Percentiles rank a stretch among this genome's conserved stretches.
Conservation (phyloP, 2,329 filamentous ascomycete species). For the Scorias spongiosa region DNA sequence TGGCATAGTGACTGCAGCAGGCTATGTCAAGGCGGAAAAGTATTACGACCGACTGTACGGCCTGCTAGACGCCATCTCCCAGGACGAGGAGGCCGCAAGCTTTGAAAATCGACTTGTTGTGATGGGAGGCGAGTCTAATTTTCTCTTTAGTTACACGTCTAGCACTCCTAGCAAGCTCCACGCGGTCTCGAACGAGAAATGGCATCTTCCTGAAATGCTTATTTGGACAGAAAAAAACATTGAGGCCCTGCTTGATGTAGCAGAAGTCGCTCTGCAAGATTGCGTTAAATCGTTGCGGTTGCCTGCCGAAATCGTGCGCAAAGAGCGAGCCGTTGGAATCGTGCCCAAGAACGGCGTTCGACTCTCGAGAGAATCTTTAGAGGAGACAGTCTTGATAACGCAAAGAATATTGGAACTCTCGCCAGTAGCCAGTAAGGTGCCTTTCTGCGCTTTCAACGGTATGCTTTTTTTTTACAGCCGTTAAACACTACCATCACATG, state of each 20-base stretch:
- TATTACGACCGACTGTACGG: slow-evolving; percentile 83
- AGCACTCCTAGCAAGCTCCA: slow-evolving; percentile 50
- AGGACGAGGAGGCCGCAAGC: slow-evolving; percentile 44
- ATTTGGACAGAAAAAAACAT: slow-evolving; percentile 67
- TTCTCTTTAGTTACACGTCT: slow-evolving; percentile 67
- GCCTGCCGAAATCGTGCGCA: slow-evolving; percentile 66
- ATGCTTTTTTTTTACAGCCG: background rate
- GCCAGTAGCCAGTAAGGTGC: slow-evolving; percentile 1
- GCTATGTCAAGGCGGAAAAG: slow-evolving; percentile 72
- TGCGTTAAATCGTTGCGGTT: slow-evolving; percentile 68
- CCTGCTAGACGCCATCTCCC: slow-evolving; percentile 62
- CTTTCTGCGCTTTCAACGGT: background rate
- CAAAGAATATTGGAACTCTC: slow-evolving; percentile 58
- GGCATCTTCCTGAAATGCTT: slow-evolving; percentile 67
- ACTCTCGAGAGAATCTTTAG: slow-evolving; percentile 66
- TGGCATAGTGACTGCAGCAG: slow-evolving; percentile 91
- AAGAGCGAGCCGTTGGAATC: slow-evolving; percentile 54
- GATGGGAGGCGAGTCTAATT: slow-evolving; percentile 93
- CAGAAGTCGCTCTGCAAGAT: slow-evolving; percentile 68
- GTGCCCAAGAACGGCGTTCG: slow-evolving; percentile 21
- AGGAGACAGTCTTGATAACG: slow-evolving; percentile 88
- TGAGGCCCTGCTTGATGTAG: slow-evolving; percentile 66
- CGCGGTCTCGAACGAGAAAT: slow-evolving; percentile 47
- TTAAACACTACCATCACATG: background rate
- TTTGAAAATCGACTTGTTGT: slow-evolving; percentile 73